A percentile compares a stretch with the other conserved stretches of the same genome.
Evolutionary conservation across 1,139 yeast genomes (phyloP).

Genomic region (Kazachstania sp.): DNA sequence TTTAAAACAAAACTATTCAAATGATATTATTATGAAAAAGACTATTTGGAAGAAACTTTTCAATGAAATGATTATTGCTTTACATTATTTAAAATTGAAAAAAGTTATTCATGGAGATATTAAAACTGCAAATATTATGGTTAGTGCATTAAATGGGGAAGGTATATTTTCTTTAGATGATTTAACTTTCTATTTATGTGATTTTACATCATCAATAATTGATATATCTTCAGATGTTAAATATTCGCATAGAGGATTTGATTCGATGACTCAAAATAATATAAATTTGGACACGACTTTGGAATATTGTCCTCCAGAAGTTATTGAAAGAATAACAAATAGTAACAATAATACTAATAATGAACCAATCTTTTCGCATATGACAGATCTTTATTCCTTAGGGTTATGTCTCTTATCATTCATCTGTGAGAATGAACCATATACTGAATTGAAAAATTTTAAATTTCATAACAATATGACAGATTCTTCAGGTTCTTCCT

Average conservation of each 20-base stretch:
- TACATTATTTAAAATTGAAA: slow-evolving; percentile 9
- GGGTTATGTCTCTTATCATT: slow-evolving; percentile 16
- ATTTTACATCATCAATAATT: slow-evolving; percentile 13
- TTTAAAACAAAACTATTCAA: background rate
- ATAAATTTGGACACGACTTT: slow-evolving; percentile 11
- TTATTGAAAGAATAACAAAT: background rate
- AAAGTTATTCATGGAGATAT: slow-evolving; percentile 18
- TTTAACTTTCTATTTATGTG: slow-evolving; percentile 11
- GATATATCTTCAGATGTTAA: background rate
- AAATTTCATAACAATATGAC: slow-evolving; percentile 2
- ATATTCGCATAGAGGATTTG: background rate
- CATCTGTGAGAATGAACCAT: slow-evolving; percentile 17
- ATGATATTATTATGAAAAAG: background rate
- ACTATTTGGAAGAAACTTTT: slow-evolving; percentile 12
- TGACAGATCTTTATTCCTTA: slow-evolving; percentile 16
- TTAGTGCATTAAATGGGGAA: background rate
- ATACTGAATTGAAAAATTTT: slow-evolving; percentile 9
- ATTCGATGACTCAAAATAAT: background rate
- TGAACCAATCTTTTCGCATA: slow-evolving; percentile 2
- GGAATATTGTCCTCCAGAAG: slow-evolving; percentile 17
- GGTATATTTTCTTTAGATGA: background rate
- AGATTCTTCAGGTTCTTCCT: background rate
- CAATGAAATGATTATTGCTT: slow-evolving; percentile 7
- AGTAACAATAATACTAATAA: background rate
- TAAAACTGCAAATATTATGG: slow-evolving; percentile 16